phyloP scores from a whole-genome alignment of 495 filamentous ascomycete species.

The Saxophila tyrrhenica region DNA sequence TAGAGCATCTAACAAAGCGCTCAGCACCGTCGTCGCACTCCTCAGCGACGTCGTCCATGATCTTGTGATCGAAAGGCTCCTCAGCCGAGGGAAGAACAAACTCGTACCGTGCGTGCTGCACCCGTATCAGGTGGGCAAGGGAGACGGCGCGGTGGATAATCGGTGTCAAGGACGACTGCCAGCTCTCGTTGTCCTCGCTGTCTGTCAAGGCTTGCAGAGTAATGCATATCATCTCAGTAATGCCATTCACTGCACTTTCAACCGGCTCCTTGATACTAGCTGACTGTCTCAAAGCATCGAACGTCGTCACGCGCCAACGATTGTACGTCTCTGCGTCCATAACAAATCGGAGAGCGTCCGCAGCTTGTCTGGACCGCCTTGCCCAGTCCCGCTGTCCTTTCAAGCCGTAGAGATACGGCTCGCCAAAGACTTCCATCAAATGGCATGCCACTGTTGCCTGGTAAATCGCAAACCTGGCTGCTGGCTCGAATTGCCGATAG shows the following conservation, averaged over 20 bases:
- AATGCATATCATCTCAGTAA: slow-evolving; percentile 4
- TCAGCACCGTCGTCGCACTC: slow-evolving; percentile 13
- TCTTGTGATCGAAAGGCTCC: slow-evolving; percentile 14
- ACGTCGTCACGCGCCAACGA: slow-evolving; percentile 10
- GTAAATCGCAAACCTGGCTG: slow-evolving; percentile 21
- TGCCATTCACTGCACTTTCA: neutral
- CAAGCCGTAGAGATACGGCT: slow-evolving; percentile 21
- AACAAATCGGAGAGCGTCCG: neutral
- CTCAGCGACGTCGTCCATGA: slow-evolving; percentile 19
- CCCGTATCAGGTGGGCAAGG: slow-evolving; percentile 13
- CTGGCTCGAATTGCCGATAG: slow-evolving; percentile 12
- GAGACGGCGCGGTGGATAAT: slow-evolving; percentile 12
- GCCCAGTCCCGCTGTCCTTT: slow-evolving; percentile 14
- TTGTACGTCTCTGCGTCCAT: slow-evolving; percentile 7
- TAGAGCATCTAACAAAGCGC: slow-evolving; percentile 18
- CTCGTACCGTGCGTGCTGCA: slow-evolving; percentile 11
- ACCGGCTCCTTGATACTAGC: slow-evolving; percentile 1
- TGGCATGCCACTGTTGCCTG: slow-evolving; percentile 23
- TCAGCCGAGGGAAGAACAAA: slow-evolving; percentile 13
- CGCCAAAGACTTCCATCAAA: slow-evolving; percentile 27
- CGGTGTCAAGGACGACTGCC: neutral
- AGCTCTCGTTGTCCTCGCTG: neutral
- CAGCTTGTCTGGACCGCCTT: neutral
- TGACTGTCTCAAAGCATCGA: slow-evolving; percentile 11
- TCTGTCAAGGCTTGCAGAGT: slow-evolving; percentile 1